Conservation (phyloP, 108 stramenopile genomes). For the Discostella pseudostelligera region DNA sequence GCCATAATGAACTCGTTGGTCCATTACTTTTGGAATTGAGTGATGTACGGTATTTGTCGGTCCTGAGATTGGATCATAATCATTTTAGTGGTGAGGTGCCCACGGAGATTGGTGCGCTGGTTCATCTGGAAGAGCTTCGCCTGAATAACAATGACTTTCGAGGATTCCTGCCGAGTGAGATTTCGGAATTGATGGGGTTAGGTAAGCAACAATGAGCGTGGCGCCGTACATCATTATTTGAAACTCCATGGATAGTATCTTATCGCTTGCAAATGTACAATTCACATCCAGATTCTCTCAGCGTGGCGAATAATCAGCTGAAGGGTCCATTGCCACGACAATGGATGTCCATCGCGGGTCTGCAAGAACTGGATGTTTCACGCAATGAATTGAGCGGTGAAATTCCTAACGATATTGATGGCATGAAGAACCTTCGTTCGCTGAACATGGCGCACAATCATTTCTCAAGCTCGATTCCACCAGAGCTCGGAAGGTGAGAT, state of each 20-base stretch:
- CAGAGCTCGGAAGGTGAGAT: conserved; percentile 48
- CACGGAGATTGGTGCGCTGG: conserved; percentile 46
- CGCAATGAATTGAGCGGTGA: conserved; percentile 33
- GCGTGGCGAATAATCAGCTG: conserved; percentile 39
- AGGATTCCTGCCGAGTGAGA: conserved; percentile 47
- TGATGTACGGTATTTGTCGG: conserved; percentile 30
- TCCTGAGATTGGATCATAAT: conserved; percentile 49
- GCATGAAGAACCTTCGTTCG: conserved; percentile 32
- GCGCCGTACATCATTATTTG: neutral
- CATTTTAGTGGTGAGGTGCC: conserved; percentile 47
- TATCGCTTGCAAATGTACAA: neutral
- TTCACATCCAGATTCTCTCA: conserved; percentile 11
- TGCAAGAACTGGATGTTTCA: conserved; percentile 37
- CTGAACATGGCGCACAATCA: conserved; percentile 53
- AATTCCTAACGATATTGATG: conserved; percentile 26
- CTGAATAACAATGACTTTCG: conserved; percentile 49
- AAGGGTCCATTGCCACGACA: conserved; percentile 28
- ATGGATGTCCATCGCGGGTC: conserved; percentile 21
- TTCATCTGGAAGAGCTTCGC: conserved; percentile 50
- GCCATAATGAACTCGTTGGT: conserved; percentile 43
- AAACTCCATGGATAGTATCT: neutral
- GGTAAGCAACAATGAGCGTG: conserved; percentile 4
- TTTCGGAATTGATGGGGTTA: conserved; percentile 40
- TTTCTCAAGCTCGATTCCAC: conserved; percentile 54
- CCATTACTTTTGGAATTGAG: conserved; percentile 39